Evolutionary conservation across 331 rosid species (phyloP).

Genomic region (Pyracantha coccinea): DNA sequence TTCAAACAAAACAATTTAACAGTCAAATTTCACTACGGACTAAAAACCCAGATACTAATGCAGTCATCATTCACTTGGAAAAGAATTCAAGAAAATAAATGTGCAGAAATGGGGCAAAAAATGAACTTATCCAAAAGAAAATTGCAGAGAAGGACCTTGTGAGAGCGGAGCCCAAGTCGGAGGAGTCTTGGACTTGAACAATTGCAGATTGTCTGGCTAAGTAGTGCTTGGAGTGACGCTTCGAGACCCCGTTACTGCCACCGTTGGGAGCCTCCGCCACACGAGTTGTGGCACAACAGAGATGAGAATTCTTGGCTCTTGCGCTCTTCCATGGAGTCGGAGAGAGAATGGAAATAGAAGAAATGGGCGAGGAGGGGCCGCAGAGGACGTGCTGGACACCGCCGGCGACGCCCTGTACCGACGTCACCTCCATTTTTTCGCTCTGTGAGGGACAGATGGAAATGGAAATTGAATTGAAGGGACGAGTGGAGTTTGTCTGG

Average conservation of each 20-base stretch:
- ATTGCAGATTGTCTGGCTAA: conserved; percentile 41
- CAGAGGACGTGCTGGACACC: conserved; percentile 8
- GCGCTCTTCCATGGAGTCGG: conserved; percentile 2
- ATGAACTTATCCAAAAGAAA: not conserved
- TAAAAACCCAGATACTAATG: not conserved
- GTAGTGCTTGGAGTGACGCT: conserved; percentile 30
- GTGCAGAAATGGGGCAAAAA: not conserved
- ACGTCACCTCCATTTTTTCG: conserved; percentile 43
- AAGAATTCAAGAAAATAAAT: not conserved
- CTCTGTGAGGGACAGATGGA: not conserved
- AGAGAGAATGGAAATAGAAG: conserved; percentile 10
- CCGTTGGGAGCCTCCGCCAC: conserved; percentile 2
- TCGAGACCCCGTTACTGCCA: conserved; percentile 13
- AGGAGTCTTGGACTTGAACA: conserved; percentile 43
- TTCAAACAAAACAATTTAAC: not conserved
- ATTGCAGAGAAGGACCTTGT: conserved; percentile 33
- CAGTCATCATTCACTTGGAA: not conserved
- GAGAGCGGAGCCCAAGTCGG: conserved; percentile 49
- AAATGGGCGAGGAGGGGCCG: not conserved
- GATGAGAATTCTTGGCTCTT: conserved; percentile 8
- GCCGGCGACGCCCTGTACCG: conserved; percentile 17
- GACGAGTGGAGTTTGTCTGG: not conserved
- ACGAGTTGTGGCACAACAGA: conserved; percentile 6
- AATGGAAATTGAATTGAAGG: not conserved
- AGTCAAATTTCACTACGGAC: not conserved